Base-by-base conservation (phyloP, 208 protist genomes). In the Crithidia sp. region DNA sequence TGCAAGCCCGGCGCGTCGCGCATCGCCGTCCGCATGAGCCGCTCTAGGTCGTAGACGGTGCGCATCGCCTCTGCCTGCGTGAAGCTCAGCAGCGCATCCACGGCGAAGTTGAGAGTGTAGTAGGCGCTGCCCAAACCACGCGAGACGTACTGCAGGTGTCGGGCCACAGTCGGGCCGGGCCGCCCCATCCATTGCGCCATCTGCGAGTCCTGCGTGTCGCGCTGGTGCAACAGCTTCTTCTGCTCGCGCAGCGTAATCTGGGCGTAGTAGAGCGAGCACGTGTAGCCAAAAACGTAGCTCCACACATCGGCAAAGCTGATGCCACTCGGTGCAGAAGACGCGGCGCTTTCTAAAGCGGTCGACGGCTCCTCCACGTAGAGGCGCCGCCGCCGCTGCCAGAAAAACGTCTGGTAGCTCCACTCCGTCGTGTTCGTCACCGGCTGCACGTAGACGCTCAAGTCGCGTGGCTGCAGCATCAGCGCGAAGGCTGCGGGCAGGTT, bases 221-320 rank as follows among this genome's bases (percentile, higher is more conserved):
- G 68, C 50, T 80, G 77, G 54, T 91, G 88, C 55, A 93, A 80
- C 56, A 44, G 59, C 68, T 93, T 94, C 57, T 87, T 86, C 39
- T 90, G 81, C 50, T 85, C 82, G 14, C 77, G 82, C 60, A 96
- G 78, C 16, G 82, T 81, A 37, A 90, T 71, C 61, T 89, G 86
- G 9, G 88, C 80, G 70, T 92, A 95, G 71, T 89, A 83, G 16
- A 96, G 82, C 10, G 88, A 84, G 72, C 92, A 96, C 45, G 89
- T 69, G 71, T 95, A 94, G 6, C 90, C 92, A 76, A 96, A 96
- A 7, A 81, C 68, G 76, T 84, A 87, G 67, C 89, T 95, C 90
- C 92, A 96, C 37, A 85, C 79, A 64, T 93, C 89, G 2, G 71
- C 61, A 44, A 84, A 69, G 7, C 43, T 44, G 12, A 78, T n/a